Evolutionary conservation across 1,284 basidiomycete species (phyloP), one percentile per base, ranked within the genome.

Genomic region (Phaffia rhodozyma): DNA sequence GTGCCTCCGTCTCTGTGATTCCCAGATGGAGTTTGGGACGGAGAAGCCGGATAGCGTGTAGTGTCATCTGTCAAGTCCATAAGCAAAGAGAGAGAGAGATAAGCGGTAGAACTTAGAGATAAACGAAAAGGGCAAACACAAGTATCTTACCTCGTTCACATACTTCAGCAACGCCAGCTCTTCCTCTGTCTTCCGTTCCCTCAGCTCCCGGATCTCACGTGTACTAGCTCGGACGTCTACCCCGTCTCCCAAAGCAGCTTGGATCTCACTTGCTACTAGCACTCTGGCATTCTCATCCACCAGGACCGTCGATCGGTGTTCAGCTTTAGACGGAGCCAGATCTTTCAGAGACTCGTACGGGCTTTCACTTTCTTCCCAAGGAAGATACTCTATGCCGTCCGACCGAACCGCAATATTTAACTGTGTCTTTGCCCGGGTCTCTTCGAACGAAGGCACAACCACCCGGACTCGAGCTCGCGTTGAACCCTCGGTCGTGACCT

Each of bases 381-480:
- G 78, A 5, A 84, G 76, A 70, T 81, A 91, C 1, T 72, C 67
- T 13, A 71, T 73, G 11, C 76, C 75, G 0, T 84, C 7, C 7
- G 50, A 29, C 27, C 7, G 50, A 21, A 56, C 54, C 21, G 53
- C 83, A 25, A 91, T 73, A 1, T 77, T 65, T 0, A 72, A 67
- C 11, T 88, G 77, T 43, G 79, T 70, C 69, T 79, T 82, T 0
- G 89, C 87, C 51, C 89, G 81, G 0, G 83, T 80, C 16, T 80
- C 79, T 74, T 92, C 89, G 67, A 92, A 92, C 57, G 79, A 77
- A 0, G 89, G 89, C 0, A 87, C 86, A 58, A 92, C 75, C 50
- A 91, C 72, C 0, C 79, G 79, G 48, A 90, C 70, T 32, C 78
- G 62, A 75, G 48, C 49, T n/a, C 13, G 7, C 5, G 34, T 25